Base-by-base conservation (phyloP, 179 eudicot species). In the Spinacia oleracea region DNA sequence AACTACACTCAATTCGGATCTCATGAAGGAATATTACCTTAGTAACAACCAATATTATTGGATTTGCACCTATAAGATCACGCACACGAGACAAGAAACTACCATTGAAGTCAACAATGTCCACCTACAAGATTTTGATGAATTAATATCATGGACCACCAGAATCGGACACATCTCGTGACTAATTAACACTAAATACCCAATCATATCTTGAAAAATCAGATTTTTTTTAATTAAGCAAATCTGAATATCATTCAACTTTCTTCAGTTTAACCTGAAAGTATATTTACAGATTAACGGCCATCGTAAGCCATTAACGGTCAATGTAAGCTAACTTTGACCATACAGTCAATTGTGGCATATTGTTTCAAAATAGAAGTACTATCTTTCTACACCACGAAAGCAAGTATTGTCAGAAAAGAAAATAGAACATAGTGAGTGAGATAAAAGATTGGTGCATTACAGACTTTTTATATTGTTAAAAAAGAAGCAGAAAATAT, bases 51-150 rank as follows among this genome's bases (percentile, higher is more conserved):
- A 95, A 81, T 73, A 95, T 95, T 75, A 95, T 93, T 34, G 97
- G 98, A 88, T 95, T 95, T 80, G 98, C 91, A 87, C 98, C 98
- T 75, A 88, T 88, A 82, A 93, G 93, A 78, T 95, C 98, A 80
- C 98, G 97, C 23, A 93, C 88, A 78, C 87, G 97, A 84, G 91
- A 90, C 87, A 95, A 81, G 83, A 95, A 95, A 82, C 98, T 95
- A 79, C 98, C 98, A 81, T 88, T 91, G 88, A 93, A 95, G 88
- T 95, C 98, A 69, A 93, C 91, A 81, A 95, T 90, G 79, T 95
- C 98, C 76, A 95, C 98, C 98, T 95, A 84, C 82, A 82, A 55
- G 53, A 55, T 51, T 42, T 51, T 11, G 45, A 42, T 45, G 34
- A 80, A 78, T 48, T 68, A 68, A 82, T 15, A 64, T 48, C 40